These are phyloP conservation scores for Globisporangium carolinianum DNA, from an alignment of 352 stramenopile genomes.

Conservation along the genomic window DNA sequence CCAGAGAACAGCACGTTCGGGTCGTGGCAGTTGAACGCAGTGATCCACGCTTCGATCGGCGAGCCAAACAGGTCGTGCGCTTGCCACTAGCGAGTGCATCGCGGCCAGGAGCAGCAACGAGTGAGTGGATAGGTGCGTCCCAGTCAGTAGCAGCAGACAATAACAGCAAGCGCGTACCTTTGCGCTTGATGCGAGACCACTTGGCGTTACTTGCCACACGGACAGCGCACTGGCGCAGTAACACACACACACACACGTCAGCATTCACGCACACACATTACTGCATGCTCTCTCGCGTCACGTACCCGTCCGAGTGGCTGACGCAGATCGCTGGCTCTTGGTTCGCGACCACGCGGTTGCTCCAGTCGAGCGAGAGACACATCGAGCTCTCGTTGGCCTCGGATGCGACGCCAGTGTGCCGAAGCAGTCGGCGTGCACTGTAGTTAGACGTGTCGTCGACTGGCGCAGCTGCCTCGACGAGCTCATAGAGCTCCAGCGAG, in stretches of 20 bases:
- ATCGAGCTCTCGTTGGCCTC: conserved; percentile 42
- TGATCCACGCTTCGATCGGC: conserved; percentile 81
- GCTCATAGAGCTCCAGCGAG: conserved; percentile 57
- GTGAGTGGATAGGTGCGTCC: no score
- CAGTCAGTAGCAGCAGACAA: neutral
- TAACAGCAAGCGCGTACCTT: conserved; percentile 7
- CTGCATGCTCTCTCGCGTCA: neutral
- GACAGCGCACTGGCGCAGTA: conserved; percentile 4
- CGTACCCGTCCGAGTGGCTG: conserved; percentile 78
- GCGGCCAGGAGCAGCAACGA: neutral
- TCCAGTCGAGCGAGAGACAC: conserved; percentile 85
- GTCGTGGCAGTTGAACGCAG: conserved; percentile 73
- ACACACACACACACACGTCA: neutral
- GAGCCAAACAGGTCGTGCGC: conserved; percentile 69
- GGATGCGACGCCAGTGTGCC: conserved; percentile 25
- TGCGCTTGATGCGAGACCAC: conserved; percentile 2
- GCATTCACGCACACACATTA: neutral
- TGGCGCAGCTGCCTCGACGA: conserved; percentile 10
- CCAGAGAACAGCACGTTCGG: conserved; percentile 73
- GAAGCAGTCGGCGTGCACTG: conserved; percentile 9
- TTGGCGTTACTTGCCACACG: conserved; percentile 12
- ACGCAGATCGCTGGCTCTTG: conserved; percentile 58
- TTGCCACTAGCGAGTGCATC: conserved; percentile 38
- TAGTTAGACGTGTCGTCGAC: neutral
- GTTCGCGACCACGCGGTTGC: conserved; percentile 46